phyloP scores from a whole-genome alignment of 805 yeast genomes.

The Komagataella phaffii region DNA sequence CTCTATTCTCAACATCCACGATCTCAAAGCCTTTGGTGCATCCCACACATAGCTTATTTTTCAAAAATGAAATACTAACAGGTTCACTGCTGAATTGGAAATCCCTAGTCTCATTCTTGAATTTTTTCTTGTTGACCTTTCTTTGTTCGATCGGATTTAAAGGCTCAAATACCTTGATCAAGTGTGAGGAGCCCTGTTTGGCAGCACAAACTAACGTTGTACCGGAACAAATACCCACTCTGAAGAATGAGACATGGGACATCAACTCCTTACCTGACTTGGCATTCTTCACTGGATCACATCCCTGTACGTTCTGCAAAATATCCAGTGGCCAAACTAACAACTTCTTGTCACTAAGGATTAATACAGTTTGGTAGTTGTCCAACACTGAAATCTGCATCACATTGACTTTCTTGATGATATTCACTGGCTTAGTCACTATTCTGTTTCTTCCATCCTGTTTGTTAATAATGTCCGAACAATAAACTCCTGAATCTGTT shows the following conservation, averaged over 20 bases:
- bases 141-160: constrained; percentile 52
- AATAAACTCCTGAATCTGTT: constrained; percentile 82
- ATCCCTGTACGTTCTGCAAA: constrained; percentile 31
- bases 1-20: constrained; percentile 71
- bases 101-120: constrained; percentile 58
- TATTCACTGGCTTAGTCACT: constrained; percentile 61
- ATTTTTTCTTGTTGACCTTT: constrained; percentile 53
- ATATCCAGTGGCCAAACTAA: constrained; percentile 71
- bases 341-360: constrained; percentile 70
- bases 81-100: constrained; percentile 81
- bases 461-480: constrained; percentile 44
- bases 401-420: constrained; percentile 63
- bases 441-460: constrained; percentile 36
- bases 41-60: constrained; percentile 84
- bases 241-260: constrained; percentile 82
- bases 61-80: constrained; percentile 79
- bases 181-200: constrained; percentile 62
- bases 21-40: constrained; percentile 96
- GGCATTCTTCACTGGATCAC: constrained; percentile 36
- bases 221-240: constrained; percentile 88
- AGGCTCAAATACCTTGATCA: constrained; percentile 80
- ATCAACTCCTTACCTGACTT: constrained; percentile 66
- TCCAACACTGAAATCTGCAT: constrained; percentile 86
- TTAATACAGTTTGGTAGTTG: constrained; percentile 73
- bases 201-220: constrained; percentile 83